These are phyloP conservation scores for Glutinoglossum americanum DNA, from an alignment of 495 filamentous ascomycete genomes.

Conservation along the genomic window DNA sequence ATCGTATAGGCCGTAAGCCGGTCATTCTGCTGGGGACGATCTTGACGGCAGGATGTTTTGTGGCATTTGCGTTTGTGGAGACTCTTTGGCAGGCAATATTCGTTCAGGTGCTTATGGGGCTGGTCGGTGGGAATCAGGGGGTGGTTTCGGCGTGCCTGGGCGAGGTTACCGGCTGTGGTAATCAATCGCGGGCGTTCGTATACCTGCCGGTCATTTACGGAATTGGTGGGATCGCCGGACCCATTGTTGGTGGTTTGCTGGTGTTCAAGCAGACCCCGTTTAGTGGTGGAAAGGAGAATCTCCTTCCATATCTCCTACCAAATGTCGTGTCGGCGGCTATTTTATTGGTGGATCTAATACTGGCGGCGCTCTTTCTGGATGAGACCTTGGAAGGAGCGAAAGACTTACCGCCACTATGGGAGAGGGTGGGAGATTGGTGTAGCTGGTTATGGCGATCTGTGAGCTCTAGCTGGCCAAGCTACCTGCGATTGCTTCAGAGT, in stretches of 20 bases:
- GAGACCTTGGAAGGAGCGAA: conserved; percentile 68
- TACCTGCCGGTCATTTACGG: conserved; percentile 90
- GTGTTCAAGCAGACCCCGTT: conserved; percentile 33
- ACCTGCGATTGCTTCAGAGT: conserved; percentile 21
- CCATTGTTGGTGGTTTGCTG: conserved; percentile 68
- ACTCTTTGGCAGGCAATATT: conserved; percentile 62
- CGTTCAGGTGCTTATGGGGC: conserved; percentile 75
- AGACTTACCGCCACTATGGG: conserved; percentile 35
- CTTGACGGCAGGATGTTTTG: conserved; percentile 57
- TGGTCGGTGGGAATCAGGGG: conserved; percentile 77
- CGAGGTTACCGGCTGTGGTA: conserved; percentile 84
- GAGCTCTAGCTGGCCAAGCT: conserved; percentile 36
- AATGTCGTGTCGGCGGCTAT: conserved; percentile 57
- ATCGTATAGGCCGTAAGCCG: conserved; percentile 79
- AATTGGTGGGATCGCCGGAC: conserved; percentile 79
- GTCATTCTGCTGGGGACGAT: conserved; percentile 75
- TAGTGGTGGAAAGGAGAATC: conserved; percentile 25
- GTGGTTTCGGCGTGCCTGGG: conserved; percentile 84
- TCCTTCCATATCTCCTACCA: conserved; percentile 67
- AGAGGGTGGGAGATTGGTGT: conserved; percentile 37
- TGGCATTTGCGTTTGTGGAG: conserved; percentile 71
- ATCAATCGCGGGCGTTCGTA: conserved; percentile 76
- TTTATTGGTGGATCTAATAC: conserved; percentile 46
- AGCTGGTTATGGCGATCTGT: conserved; percentile 56
- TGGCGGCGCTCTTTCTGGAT: conserved; percentile 58